Percentiles rank a stretch among this genome's conserved stretches.
Conservation (phyloP, 2,329 filamentous ascomycete species). For the Talaromyces sp. region DNA sequence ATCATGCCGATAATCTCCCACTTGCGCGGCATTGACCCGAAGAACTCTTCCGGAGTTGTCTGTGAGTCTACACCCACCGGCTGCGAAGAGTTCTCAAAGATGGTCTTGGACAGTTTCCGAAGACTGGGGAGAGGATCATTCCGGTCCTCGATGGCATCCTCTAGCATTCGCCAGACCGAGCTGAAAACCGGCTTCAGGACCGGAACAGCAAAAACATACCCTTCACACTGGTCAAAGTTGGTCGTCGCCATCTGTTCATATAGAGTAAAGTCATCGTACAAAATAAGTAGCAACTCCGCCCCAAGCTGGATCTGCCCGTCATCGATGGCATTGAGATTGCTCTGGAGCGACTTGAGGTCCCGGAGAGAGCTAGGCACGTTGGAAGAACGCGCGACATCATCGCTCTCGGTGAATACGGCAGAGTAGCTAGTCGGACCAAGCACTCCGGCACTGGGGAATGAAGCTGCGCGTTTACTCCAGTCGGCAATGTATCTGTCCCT, state of each 20-base stretch:
- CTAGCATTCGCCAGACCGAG: slow-evolving; percentile 16
- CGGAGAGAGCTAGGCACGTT: neutral
- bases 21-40: slow-evolving; percentile 12
- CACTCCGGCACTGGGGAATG: slow-evolving; percentile 8
- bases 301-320: slow-evolving; percentile 18
- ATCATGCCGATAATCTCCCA: slow-evolving; percentile 22
- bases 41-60: slow-evolving; percentile 19
- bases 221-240: slow-evolving; percentile 16
- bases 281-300: slow-evolving; percentile 16
- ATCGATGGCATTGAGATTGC: slow-evolving; percentile 9
- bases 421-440: slow-evolving; percentile 17
- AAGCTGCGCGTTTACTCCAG: slow-evolving; percentile 4
- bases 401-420: slow-evolving; percentile 14
- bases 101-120: slow-evolving; percentile 13
- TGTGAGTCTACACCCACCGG: slow-evolving; percentile 13
- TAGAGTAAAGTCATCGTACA: slow-evolving; percentile 17
- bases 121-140: slow-evolving; percentile 10
- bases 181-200: slow-evolving; percentile 17
- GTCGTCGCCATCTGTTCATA: slow-evolving; percentile 15
- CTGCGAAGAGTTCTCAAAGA: slow-evolving; percentile 18
- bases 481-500: slow-evolving; percentile 7
- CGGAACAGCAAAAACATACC: slow-evolving; percentile 17
- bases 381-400: slow-evolving; percentile 5
- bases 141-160: slow-evolving; percentile 4
- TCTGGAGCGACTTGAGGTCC: neutral